Conservation (phyloP, 192 early-diverging fungal species). For the Entomortierella chlamydospora region DNA sequence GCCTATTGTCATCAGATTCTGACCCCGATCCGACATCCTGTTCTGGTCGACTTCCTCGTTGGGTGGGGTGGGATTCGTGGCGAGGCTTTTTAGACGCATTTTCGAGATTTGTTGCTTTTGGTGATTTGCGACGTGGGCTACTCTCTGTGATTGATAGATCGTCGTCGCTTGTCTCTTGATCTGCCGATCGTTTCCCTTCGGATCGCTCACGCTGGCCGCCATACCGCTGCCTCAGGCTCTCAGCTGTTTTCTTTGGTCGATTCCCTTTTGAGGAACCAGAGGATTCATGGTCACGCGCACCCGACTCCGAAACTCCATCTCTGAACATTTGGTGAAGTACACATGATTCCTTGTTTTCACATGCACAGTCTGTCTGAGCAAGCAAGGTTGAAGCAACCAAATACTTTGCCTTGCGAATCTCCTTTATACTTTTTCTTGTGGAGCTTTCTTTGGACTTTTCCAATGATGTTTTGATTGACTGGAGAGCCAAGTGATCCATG, state of each 20-base stretch:
- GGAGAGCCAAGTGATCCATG: conserved; percentile 55
- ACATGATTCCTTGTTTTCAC: conserved; percentile 54
- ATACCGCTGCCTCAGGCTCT: conserved; percentile 39
- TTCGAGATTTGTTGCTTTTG: conserved; percentile 24
- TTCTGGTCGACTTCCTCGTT: not conserved
- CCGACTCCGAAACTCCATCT: conserved; percentile 45
- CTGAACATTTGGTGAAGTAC: conserved; percentile 55
- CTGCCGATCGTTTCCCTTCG: conserved; percentile 24
- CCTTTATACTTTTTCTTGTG: conserved; percentile 31
- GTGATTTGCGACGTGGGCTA: conserved; percentile 36
- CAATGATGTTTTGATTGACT: conserved; percentile 29
- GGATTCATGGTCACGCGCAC: conserved; percentile 25
- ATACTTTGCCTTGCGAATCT: conserved; percentile 41
- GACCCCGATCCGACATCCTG: conserved; percentile 27
- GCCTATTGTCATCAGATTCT: conserved; percentile 39
- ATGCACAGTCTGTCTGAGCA: conserved; percentile 61
- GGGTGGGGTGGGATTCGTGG: conserved; percentile 8
- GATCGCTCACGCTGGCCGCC: conserved; percentile 26
- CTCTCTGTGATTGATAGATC: conserved; percentile 17
- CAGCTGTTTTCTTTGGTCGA: conserved; percentile 22
- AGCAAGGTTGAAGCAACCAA: conserved; percentile 48
- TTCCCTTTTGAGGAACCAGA: conserved; percentile 11
- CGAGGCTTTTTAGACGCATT: conserved; percentile 40
- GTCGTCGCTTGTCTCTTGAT: conserved; percentile 44
- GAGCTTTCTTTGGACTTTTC: conserved; percentile 36